These are phyloP conservation scores for Exophiala xenobiotica DNA, from an alignment of 2,329 filamentous ascomycete species.

Conservation along the genomic window DNA sequence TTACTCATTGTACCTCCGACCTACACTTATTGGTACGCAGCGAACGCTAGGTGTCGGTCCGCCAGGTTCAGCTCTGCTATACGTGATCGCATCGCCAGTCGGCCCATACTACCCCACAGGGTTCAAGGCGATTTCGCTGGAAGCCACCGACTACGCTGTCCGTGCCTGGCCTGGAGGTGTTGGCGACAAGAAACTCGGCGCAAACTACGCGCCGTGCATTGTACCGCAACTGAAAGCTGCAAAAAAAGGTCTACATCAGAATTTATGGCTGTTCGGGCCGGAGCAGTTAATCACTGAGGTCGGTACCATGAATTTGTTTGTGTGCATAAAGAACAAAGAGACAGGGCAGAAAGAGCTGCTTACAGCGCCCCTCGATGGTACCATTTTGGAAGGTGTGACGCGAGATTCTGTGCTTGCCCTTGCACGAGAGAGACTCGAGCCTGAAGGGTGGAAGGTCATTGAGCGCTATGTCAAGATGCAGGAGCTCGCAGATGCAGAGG, in stretches of 20 bases:
- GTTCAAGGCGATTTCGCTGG: slow-evolving; percentile 94
- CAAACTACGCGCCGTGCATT: slow-evolving; percentile 99
- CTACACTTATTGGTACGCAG: slow-evolving; percentile 96
- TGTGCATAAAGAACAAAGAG: slow-evolving; percentile 77
- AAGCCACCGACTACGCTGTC: slow-evolving; percentile 94
- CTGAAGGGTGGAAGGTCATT: slow-evolving; percentile 81
- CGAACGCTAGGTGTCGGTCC: slow-evolving; percentile 87
- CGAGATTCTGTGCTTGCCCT: slow-evolving; percentile 86
- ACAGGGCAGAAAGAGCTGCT: slow-evolving; percentile 89
- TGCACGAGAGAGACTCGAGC: slow-evolving; percentile 76
- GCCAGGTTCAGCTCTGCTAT: slow-evolving; percentile 89
- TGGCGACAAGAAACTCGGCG: slow-evolving; percentile 96
- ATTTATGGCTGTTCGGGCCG: slow-evolving; percentile 94
- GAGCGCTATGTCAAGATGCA: slow-evolving; percentile 93
- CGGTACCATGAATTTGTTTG: slow-evolving; percentile 98
- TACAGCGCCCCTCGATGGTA: slow-evolving; percentile 94
- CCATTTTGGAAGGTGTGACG: slow-evolving; percentile 92
- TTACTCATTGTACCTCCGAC: slow-evolving; percentile 92
- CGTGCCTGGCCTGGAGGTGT: slow-evolving; percentile 97
- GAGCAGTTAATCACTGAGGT: slow-evolving; percentile 97
- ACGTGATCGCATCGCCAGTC: slow-evolving; percentile 92
- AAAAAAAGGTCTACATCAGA: slow-evolving; percentile 92
- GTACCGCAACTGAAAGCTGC: slow-evolving; percentile 93
- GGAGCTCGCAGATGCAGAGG: slow-evolving; percentile 75
- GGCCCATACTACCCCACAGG: slow-evolving; percentile 98